Evolutionary conservation across 768 basidiomycete species (phyloP).

Genomic region (Boletellus ananas): DNA sequence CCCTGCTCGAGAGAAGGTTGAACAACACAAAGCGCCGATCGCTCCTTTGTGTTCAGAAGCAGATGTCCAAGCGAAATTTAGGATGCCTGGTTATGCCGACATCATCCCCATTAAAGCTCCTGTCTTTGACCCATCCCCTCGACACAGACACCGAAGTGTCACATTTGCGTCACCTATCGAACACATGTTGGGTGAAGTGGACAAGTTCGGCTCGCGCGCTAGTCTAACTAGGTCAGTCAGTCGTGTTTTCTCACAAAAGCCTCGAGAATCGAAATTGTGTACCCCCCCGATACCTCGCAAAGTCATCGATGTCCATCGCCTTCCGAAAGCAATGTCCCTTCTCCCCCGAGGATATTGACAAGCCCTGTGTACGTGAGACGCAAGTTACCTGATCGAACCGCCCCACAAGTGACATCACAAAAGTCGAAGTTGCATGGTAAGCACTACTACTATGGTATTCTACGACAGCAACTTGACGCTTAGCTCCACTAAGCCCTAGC

Average conservation of each 20-base stretch:
- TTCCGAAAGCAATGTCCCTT: slow-evolving; percentile 10
- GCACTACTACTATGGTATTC: neutral
- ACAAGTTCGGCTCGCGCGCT: neutral
- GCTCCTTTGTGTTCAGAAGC: neutral
- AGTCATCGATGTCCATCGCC: slow-evolving; percentile 1
- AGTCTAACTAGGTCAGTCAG: slow-evolving; percentile 9
- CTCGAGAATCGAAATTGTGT: neutral
- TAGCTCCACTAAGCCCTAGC: neutral
- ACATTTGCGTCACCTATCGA: slow-evolving; percentile 31
- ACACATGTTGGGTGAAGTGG: slow-evolving; percentile 5
- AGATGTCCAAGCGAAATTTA: neutral
- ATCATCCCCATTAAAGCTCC: neutral
- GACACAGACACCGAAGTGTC: slow-evolving; percentile 20
- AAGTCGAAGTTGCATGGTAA: slow-evolving; percentile 8
- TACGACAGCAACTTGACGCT: neutral
- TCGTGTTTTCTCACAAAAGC: neutral
- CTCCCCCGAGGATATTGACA: slow-evolving; percentile 14
- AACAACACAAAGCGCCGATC: neutral
- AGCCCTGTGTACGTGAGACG: neutral
- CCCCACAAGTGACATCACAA: slow-evolving; percentile 1
- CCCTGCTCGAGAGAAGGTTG: slow-evolving; percentile 14
- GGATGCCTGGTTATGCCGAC: neutral
- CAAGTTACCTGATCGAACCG: slow-evolving; percentile 1
- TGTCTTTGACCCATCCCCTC: neutral
- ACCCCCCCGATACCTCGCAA: neutral